A percentile compares a stretch with the other conserved stretches of the same genome.
phyloP scores from a whole-genome alignment of 345 rosid species.

The Eucalyptus sideroxylon region DNA sequence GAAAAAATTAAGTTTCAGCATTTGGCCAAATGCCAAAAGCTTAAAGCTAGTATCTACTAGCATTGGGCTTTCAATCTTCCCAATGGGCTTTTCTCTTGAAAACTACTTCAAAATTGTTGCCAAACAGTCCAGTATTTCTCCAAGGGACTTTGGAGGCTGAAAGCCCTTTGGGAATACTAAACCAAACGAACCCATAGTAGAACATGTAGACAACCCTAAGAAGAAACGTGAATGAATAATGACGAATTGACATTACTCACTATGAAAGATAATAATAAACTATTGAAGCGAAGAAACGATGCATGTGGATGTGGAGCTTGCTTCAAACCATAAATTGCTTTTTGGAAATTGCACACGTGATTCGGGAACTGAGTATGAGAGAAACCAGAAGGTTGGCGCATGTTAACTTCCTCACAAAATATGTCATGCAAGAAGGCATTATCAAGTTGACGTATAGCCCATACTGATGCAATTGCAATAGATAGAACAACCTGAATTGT shows the following conservation, averaged over 20 bases:
- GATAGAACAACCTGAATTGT: background rate
- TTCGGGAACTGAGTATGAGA: background rate
- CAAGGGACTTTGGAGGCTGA: too few species aligned
- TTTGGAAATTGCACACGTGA: background rate
- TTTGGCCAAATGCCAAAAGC: too few species aligned
- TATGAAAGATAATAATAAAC: background rate
- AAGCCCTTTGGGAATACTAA: too few species aligned
- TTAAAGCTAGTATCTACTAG: too few species aligned
- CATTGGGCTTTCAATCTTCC: too few species aligned
- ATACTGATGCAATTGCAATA: background rate
- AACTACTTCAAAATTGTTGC: too few species aligned
- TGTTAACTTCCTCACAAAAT: background rate
- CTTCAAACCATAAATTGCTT: background rate
- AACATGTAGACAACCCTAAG: background rate
- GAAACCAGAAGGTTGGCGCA: rapidly evolving
- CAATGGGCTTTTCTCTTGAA: too few species aligned
- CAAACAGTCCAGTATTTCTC: too few species aligned
- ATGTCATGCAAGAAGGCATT: background rate
- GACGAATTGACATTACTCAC: background rate
- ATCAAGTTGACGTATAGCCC: too few species aligned
- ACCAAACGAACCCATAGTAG: too few species aligned
- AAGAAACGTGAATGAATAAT: background rate
- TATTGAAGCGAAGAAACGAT: background rate
- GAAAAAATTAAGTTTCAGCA: too few species aligned
- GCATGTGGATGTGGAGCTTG: background rate